phyloP scores from a whole-genome alignment of 1,284 basidiomycete genomes.

The Entoloma clypeatum region DNA sequence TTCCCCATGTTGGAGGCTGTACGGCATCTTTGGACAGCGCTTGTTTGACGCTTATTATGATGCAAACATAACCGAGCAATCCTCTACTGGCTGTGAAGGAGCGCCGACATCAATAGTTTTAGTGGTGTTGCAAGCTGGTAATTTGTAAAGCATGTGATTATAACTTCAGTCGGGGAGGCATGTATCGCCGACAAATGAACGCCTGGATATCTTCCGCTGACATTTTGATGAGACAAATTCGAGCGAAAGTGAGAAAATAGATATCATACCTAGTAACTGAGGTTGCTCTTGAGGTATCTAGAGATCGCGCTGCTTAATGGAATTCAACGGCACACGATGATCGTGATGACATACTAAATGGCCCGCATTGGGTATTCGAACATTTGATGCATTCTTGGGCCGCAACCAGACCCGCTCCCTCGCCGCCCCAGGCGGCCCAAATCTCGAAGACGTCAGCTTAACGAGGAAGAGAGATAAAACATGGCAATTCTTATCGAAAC shows the following conservation, averaged over 20 bases:
- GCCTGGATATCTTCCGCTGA: conserved; percentile 9
- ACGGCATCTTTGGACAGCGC: too few species aligned
- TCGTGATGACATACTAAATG: conserved; percentile 49
- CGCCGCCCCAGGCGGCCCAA: conserved; percentile 37
- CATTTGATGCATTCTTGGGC: conserved; percentile 54
- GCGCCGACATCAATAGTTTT: not conserved
- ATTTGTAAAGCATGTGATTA: not conserved
- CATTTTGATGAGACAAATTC: not conserved
- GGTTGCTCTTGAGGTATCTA: conserved; percentile 47
- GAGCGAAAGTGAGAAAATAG: not conserved
- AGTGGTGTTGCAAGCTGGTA: not conserved
- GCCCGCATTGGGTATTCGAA: conserved; percentile 48
- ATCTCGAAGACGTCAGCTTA: conserved; percentile 20
- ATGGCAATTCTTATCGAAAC: conserved; percentile 6
- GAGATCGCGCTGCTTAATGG: too few species aligned
- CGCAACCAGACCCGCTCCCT: conserved; percentile 56
- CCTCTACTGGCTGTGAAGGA: too few species aligned
- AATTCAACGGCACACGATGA: not conserved
- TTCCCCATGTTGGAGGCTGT: too few species aligned
- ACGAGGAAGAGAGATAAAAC: not conserved
- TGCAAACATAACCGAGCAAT: too few species aligned
- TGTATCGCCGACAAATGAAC: conserved; percentile 7
- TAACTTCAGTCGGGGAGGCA: conserved; percentile 2
- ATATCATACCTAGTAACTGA: conserved; percentile 34
- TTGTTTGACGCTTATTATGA: too few species aligned